These are phyloP conservation scores for Endoconidiophora laricicola DNA, from an alignment of 2,329 filamentous ascomycete species.

Conservation along the genomic window DNA sequence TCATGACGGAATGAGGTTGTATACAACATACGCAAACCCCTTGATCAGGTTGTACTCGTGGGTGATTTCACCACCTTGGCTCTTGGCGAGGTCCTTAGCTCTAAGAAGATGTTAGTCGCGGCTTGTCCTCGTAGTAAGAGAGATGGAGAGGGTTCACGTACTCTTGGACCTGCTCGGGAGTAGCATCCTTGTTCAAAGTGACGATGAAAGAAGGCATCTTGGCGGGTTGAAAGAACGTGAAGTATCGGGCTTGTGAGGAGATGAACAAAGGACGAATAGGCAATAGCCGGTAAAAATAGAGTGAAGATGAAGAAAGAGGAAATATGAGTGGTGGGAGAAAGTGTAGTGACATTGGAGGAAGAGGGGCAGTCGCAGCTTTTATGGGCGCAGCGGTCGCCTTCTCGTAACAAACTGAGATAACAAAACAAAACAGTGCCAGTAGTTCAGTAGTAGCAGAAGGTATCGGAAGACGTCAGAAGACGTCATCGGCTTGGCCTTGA, in stretches of 20 bases:
- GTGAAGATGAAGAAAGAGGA: slow-evolving; percentile 5
- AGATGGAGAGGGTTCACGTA: slow-evolving; percentile 23
- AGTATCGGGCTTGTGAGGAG: background rate
- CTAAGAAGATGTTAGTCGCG: slow-evolving; percentile 24
- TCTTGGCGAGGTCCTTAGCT: slow-evolving; percentile 56
- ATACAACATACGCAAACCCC: slow-evolving; percentile 64
- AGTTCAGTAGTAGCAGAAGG: background rate
- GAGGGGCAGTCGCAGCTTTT: slow-evolving; percentile 10
- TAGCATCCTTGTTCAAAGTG: slow-evolving; percentile 57
- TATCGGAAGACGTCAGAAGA: background rate
- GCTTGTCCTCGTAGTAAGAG: background rate
- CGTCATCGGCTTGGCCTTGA: too few relatives aligned
- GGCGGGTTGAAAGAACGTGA: slow-evolving; percentile 12
- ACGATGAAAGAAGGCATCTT: slow-evolving; percentile 47
- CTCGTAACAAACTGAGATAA: too few relatives aligned
- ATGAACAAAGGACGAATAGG: background rate
- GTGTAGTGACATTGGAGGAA: slow-evolving; percentile 11
- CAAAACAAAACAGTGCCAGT: too few relatives aligned
- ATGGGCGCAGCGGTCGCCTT: background rate
- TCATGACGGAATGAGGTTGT: background rate
- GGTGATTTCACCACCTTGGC: slow-evolving; percentile 68
- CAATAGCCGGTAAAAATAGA: slow-evolving; percentile 1
- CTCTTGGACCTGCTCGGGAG: slow-evolving; percentile 49
- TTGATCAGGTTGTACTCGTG: slow-evolving; percentile 80
- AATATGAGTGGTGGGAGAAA: slow-evolving; percentile 8